These are phyloP conservation scores for Mucor racemosus DNA, from an alignment of 371 early-diverging fungal genomes.

Conservation along the genomic window DNA sequence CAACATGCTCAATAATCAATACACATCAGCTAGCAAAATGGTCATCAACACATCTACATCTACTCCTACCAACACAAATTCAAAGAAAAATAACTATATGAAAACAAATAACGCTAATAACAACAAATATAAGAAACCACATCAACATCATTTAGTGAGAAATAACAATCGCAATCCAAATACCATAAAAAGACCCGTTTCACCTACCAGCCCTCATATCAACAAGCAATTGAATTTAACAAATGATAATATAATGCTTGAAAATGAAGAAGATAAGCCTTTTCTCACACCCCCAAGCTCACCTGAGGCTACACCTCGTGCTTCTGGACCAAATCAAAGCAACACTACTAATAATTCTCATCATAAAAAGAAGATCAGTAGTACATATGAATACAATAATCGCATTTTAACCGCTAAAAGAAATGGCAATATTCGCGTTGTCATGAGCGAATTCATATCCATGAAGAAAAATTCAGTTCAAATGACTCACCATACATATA, in stretches of 20 bases:
- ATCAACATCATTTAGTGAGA: background rate
- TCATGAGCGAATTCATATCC: conserved; percentile 35
- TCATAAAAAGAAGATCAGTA: conserved; percentile 8
- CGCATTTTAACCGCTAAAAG: conserved; percentile 41
- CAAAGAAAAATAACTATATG: background rate
- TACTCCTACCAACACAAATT: background rate
- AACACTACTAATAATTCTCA: background rate
- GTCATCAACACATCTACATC: conserved; percentile 1
- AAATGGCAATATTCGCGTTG: conserved; percentile 39
- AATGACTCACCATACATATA: conserved; percentile 50
- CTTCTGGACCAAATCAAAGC: conserved; percentile 1
- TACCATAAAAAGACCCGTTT: background rate
- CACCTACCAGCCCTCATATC: conserved; percentile 1
- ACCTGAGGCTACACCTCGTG: conserved; percentile 7
- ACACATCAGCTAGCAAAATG: conserved; percentile 4
- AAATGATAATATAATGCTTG: background rate
- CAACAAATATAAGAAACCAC: background rate
- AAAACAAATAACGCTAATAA: background rate
- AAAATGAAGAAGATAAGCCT: conserved; percentile 2
- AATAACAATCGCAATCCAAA: background rate
- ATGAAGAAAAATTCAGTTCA: conserved; percentile 38
- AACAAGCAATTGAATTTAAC: background rate
- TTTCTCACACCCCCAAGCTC: conserved; percentile 17
- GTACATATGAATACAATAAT: conserved; percentile 30
- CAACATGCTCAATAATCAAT: conserved; percentile 15